Conservation (phyloP, 179 eudicot species). For the Amaranthus tricolor region DNA sequence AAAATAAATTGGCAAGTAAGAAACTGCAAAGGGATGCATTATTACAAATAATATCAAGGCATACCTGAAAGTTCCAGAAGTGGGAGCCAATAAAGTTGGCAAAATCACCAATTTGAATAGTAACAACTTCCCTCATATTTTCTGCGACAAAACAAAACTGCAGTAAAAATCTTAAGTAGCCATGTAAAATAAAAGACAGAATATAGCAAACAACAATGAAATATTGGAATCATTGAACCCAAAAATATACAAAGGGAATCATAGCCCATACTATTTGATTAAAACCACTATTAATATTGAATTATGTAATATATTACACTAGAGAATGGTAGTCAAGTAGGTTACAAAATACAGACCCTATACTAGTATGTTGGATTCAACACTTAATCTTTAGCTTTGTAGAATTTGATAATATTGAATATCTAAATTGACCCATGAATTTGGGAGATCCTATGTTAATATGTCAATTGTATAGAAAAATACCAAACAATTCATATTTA, state of each 20-base stretch:
- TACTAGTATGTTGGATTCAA: too few species aligned
- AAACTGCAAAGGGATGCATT: not conserved
- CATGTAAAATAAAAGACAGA: not conserved
- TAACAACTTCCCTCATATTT: conserved; percentile 72
- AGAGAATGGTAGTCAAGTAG: not conserved
- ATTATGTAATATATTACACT: not conserved
- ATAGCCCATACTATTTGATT: too few species aligned
- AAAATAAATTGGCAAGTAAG: not conserved
- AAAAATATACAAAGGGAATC: not conserved
- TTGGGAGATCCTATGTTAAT: too few species aligned
- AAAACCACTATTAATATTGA: too few species aligned
- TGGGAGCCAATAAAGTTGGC: conserved; percentile 92
- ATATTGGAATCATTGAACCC: not conserved
- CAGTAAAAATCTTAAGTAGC: not conserved
- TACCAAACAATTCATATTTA: conserved; percentile 5
- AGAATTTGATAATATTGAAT: not conserved
- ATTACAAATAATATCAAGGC: not conserved
- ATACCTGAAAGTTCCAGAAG: conserved; percentile 97
- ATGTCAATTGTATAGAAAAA: not conserved
- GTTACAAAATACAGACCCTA: too few species aligned
- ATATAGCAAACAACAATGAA: not conserved
- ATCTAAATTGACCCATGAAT: not conserved
- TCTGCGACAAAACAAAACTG: conserved; percentile 15
- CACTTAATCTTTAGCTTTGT: too few species aligned
- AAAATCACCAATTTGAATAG: conserved; percentile 72